Conservation (phyloP, 306 rosid species). For the Dalbergia cultrata region DNA sequence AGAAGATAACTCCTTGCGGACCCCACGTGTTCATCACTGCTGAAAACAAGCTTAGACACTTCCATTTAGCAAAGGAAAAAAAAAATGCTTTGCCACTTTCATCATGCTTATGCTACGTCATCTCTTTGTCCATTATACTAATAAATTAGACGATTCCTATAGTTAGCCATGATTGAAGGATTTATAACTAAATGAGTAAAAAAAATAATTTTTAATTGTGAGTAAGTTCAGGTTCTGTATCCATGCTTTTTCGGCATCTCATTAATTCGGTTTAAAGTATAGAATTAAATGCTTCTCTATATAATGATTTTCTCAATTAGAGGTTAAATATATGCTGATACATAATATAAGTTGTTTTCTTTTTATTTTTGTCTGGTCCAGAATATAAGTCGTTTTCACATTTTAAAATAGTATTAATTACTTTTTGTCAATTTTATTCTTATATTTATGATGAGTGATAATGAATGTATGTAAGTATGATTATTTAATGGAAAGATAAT, state of each 20-base stretch:
- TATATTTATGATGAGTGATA: too few relatives aligned
- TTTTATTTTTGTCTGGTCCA: too few relatives aligned
- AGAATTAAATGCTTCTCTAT: not conserved
- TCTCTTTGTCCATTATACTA: not conserved
- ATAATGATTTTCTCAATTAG: not conserved
- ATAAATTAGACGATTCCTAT: not conserved
- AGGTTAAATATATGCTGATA: not conserved
- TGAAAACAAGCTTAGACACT: not conserved
- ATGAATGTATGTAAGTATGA: too few relatives aligned
- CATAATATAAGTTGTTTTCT: too few relatives aligned
- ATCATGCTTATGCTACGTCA: conserved; percentile 12
- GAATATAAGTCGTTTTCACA: too few relatives aligned
- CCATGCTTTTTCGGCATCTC: not conserved
- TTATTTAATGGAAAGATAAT: too few relatives aligned
- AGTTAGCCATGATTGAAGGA: not conserved
- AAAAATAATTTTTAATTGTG: not conserved
- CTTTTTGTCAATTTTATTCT: too few relatives aligned
- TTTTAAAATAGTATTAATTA: too few relatives aligned
- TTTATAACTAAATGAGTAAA: not conserved
- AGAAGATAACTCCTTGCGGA: conserved; percentile 21
- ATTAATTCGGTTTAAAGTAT: not conserved
- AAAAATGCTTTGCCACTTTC: conserved; percentile 25
- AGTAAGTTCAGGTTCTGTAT: not conserved
- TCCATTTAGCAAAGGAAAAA: too few relatives aligned
- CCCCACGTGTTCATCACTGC: conserved; percentile 9